A percentile compares a stretch with the other conserved stretches of the same genome.
These are phyloP conservation scores for Botryosphaeria dothidea DNA, from an alignment of 2,329 filamentous ascomycete genomes.

Conservation along the genomic window DNA sequence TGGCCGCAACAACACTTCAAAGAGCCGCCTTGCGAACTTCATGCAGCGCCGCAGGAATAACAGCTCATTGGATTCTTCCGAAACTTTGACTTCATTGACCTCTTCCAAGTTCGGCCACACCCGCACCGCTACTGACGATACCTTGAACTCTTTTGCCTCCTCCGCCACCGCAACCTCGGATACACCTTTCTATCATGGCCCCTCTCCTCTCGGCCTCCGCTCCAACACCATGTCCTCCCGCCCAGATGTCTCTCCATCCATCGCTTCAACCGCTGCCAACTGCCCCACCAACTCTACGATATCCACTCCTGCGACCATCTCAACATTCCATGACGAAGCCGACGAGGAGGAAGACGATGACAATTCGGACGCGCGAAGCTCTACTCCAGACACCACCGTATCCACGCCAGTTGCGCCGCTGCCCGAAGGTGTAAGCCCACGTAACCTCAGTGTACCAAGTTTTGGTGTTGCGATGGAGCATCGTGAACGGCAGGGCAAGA, in stretches of 20 bases:
- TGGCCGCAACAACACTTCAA: background rate
- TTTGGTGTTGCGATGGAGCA: background rate
- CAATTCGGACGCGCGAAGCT: background rate
- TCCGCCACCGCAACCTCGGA: background rate
- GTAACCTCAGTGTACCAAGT: background rate
- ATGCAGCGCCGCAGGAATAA: constrained; percentile 10
- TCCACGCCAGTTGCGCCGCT: background rate
- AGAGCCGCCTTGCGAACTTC: background rate
- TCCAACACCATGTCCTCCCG: background rate
- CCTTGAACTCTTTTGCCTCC: background rate
- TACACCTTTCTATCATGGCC: background rate
- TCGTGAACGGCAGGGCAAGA: constrained; percentile 7
- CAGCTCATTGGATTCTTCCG: background rate
- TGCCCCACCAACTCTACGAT: constrained; percentile 5
- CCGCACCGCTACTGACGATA: constrained; percentile 3
- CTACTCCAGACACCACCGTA: background rate
- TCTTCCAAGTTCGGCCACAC: constrained; percentile 1
- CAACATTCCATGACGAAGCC: background rate
- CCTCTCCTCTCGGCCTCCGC: background rate
- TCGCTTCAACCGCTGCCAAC: background rate
- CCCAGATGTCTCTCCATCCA: background rate
- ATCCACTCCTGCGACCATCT: constrained; percentile 2
- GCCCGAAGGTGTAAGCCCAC: background rate
- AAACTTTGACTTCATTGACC: background rate
- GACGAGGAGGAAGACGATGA: background rate